These are phyloP conservation scores for Botrytis pseudocinerea DNA, from an alignment of 2,329 filamentous ascomycete species.

Conservation along the genomic window DNA sequence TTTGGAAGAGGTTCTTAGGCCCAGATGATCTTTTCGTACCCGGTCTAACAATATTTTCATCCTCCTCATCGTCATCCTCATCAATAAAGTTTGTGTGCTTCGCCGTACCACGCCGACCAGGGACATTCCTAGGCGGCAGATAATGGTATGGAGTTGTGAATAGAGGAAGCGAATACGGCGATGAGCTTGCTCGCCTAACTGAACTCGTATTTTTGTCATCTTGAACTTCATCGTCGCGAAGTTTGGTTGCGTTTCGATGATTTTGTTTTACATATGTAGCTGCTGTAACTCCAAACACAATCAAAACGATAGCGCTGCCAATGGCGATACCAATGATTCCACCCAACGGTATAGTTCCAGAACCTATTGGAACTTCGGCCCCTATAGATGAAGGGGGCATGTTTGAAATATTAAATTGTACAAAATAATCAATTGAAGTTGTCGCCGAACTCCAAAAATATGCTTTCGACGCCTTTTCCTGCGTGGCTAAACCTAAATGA, in stretches of 20 bases:
- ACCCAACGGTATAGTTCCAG: not conserved
- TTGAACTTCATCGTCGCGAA: not conserved
- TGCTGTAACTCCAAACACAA: not conserved
- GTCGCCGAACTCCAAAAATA: not conserved
- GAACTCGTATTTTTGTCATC: not conserved
- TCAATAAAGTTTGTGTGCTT: conserved; percentile 3
- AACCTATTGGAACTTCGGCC: conserved; percentile 7
- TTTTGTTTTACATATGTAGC: conserved; percentile 1
- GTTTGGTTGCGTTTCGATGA: not conserved
- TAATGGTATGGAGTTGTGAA: conserved; percentile 17
- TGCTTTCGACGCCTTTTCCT: not conserved
- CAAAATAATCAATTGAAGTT: not conserved
- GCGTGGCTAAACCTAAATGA: not conserved
- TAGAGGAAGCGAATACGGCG: not conserved
- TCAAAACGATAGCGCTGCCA: not conserved
- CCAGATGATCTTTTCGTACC: conserved; percentile 26
- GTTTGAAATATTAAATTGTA: not conserved
- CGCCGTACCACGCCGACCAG: not conserved
- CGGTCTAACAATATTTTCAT: conserved; percentile 18
- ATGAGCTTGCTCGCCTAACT: not conserved
- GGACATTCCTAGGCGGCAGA: not conserved
- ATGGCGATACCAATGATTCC: conserved; percentile 17
- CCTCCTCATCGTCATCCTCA: conserved; percentile 19
- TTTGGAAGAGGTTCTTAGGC: conserved; percentile 27
- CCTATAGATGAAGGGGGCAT: conserved; percentile 14